These are phyloP conservation scores for Voacanga thouarsii DNA, from an alignment of 257 asterid genomes.

Conservation along the genomic window DNA sequence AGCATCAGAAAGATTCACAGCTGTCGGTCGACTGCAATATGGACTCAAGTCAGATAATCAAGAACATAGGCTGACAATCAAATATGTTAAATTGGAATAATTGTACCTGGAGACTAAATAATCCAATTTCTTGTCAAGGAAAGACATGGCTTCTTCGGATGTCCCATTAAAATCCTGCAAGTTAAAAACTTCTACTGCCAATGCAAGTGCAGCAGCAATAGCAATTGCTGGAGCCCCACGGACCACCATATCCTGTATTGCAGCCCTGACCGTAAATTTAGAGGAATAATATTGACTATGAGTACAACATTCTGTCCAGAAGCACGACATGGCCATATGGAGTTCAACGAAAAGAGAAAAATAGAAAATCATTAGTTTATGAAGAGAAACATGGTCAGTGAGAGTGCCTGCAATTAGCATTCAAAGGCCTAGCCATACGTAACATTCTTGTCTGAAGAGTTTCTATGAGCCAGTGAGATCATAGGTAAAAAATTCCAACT, in stretches of 20 bases:
- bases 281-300: background rate
- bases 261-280: conserved; percentile 46
- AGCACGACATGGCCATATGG: background rate
- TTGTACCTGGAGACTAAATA: conserved; percentile 84
- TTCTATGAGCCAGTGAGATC: background rate
- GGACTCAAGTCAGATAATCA: conserved; percentile 2
- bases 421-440: background rate
- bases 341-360: background rate
- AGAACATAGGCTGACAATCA: background rate
- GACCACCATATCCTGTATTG: conserved; percentile 94
- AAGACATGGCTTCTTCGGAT: conserved; percentile 62
- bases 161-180: conserved; percentile 50
- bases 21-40: conserved; percentile 84
- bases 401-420: background rate
- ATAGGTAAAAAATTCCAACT: no score
- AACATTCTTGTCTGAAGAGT: background rate
- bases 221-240: conserved; percentile 99
- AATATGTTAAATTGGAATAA: conserved; percentile 3
- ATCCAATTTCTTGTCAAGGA: conserved; percentile 61
- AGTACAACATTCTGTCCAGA: background rate
- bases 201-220: conserved; percentile 88
- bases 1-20: conserved; percentile 92
- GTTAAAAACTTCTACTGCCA: conserved; percentile 81
- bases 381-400: background rate
- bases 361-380: background rate